These are phyloP conservation scores for Colletotrichum lini DNA, from an alignment of 2,329 filamentous ascomycete genomes.

Conservation along the genomic window DNA sequence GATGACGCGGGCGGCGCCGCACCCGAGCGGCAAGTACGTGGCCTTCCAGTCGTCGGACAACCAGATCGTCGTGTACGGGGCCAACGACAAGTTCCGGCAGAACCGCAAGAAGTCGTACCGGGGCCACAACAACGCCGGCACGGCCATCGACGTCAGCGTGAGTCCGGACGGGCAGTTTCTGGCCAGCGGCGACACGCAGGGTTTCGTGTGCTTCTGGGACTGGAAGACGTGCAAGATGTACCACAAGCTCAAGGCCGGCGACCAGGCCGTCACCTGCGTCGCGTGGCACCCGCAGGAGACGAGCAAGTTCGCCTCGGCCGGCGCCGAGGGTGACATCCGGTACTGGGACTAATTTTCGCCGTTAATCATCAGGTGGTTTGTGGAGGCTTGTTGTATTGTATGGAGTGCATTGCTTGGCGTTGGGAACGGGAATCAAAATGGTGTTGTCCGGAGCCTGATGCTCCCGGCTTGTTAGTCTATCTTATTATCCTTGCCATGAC, in stretches of 20 bases:
- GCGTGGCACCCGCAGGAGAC: constrained; percentile 99
- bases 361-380: not conserved
- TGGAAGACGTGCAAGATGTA: constrained; percentile 99
- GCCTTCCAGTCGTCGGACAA: constrained; percentile 93
- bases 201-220: constrained; percentile 97
- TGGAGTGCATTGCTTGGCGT: constrained; percentile 41
- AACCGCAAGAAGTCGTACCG: constrained; percentile 98
- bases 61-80: constrained; percentile 95
- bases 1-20: constrained; percentile 86
- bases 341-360: constrained; percentile 88
- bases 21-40: constrained; percentile 94
- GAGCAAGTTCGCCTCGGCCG: constrained; percentile 92
- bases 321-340: constrained; percentile 88
- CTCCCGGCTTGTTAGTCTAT: not conserved
- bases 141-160: constrained; percentile 90
- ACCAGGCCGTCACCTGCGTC: constrained; percentile 85
- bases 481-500: too few relatives aligned
- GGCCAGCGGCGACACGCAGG: constrained; percentile 86
- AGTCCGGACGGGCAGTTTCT: constrained; percentile 94
- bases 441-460: not conserved
- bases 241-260: constrained; percentile 91
- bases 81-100: constrained; percentile 95
- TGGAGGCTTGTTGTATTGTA: constrained; percentile 31
- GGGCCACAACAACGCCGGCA: constrained; percentile 95
- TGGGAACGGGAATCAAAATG: constrained; percentile 30